A percentile compares a stretch with the other conserved stretches of the same genome.
These are phyloP conservation scores for Mycena leptocephala DNA, from an alignment of 768 basidiomycete genomes.

Conservation along the genomic window DNA sequence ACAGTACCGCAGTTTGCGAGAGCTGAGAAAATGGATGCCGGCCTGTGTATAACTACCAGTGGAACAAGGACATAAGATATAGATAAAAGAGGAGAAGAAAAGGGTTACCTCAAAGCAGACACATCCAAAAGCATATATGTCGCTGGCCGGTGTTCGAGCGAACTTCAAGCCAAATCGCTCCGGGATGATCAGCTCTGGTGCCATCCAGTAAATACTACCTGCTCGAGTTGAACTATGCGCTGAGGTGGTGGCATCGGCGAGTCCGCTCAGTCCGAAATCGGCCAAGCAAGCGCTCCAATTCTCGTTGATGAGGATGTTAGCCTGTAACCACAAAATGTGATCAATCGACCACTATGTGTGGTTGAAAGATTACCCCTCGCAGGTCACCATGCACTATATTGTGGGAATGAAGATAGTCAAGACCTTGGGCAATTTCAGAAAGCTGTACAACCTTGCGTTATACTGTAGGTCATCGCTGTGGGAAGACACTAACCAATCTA, in stretches of 20 bases:
- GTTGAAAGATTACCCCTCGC: slow-evolving; percentile 25
- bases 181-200: slow-evolving; percentile 50
- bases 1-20: not conserved
- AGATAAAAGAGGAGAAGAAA: not conserved
- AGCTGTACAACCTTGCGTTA: slow-evolving; percentile 1
- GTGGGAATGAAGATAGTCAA: too few species aligned
- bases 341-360: not conserved
- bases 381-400: slow-evolving; percentile 39
- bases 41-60: slow-evolving; percentile 19
- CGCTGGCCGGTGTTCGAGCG: slow-evolving; percentile 44
- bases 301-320: slow-evolving; percentile 50
- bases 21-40: not conserved
- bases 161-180: slow-evolving; percentile 43
- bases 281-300: slow-evolving; percentile 48
- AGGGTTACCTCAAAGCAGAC: slow-evolving; percentile 48
- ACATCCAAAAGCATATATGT: slow-evolving; percentile 52
- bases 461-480: not conserved
- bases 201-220: too few species aligned
- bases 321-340: slow-evolving; percentile 18
- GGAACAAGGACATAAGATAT: not conserved
- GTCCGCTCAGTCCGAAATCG: slow-evolving; percentile 51
- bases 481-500: slow-evolving; percentile 12
- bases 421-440: slow-evolving; percentile 37
- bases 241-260: slow-evolving; percentile 46
- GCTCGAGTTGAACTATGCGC: too few species aligned